A percentile compares a stretch with the other conserved stretches of the same genome.
Evolutionary conservation across 108 stramenopile species (phyloP).

Genomic region (Epithemia pelagica): DNA sequence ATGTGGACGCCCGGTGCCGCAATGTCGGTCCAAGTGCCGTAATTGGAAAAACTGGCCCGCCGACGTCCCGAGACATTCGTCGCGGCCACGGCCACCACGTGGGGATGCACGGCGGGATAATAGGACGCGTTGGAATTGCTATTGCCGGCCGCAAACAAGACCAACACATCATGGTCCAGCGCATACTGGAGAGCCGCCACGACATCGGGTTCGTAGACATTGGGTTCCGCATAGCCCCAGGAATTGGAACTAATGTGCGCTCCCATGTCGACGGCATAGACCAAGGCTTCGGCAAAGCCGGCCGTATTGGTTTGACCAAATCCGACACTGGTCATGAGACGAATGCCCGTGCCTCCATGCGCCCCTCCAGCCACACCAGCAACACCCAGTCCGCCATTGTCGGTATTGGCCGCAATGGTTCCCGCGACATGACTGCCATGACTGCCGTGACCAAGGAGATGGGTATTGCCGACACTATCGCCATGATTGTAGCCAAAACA

Average conservation of each 20-base stretch:
- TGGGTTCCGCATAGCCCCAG: conserved; percentile 23
- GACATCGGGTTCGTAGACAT: conserved; percentile 5
- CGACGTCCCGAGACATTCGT: conserved; percentile 2
- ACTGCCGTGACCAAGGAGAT: not conserved
- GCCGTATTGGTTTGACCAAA: not conserved
- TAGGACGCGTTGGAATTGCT: no score
- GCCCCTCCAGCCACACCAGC: not conserved
- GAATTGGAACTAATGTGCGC: no score
- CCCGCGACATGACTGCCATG: not conserved
- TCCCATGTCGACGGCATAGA: conserved; percentile 8
- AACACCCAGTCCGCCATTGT: conserved; percentile 1
- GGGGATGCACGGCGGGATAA: conserved; percentile 34
- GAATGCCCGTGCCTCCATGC: not conserved
- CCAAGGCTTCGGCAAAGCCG: not conserved
- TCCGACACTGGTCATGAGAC: not conserved
- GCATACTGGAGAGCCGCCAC: conserved; percentile 23
- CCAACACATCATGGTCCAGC: conserved; percentile 16
- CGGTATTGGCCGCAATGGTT: conserved; percentile 2
- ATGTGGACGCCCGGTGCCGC: conserved; percentile 29
- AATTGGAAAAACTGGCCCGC: conserved; percentile 20
- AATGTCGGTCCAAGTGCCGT: conserved; percentile 31
- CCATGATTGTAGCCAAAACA: not conserved
- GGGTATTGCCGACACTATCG: not conserved
- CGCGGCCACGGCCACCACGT: conserved; percentile 32
- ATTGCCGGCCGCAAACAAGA: conserved; percentile 37